Conservation (phyloP, 2,329 filamentous ascomycete species). For the Aureobasidium sp. region DNA sequence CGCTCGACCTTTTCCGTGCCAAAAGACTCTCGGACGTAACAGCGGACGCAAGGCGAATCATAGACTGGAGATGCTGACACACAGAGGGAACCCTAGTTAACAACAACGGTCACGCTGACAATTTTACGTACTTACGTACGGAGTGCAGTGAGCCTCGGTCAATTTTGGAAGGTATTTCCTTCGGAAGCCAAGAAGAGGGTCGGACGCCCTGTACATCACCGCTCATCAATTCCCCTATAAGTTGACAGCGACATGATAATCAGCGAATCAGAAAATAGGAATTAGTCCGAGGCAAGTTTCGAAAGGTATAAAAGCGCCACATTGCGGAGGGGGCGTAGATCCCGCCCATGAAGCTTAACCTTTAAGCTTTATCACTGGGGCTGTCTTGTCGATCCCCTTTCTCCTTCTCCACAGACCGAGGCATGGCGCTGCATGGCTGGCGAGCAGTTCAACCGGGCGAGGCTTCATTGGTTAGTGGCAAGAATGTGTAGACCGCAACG, state of each 20-base stretch:
- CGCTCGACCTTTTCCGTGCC: not conserved
- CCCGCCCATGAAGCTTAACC: not conserved
- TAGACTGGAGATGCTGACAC: not conserved
- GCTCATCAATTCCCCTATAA: not conserved
- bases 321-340: constrained; percentile 5
- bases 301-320: constrained; percentile 2
- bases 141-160: not conserved
- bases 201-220: not conserved
- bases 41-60: not conserved
- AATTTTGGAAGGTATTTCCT: not conserved
- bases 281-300: constrained; percentile 6
- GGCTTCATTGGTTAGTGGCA: not conserved
- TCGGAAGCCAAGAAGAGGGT: not conserved
- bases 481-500: not conserved
- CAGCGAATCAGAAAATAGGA: not conserved
- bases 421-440: constrained; percentile 7
- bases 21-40: not conserved
- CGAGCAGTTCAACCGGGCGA: not conserved
- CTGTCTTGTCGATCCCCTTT: not conserved
- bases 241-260: not conserved
- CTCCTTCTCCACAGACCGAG: constrained; percentile 2
- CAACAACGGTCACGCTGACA: constrained; percentile 3
- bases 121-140: constrained; percentile 9
- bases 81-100: not conserved
- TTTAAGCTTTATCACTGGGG: not conserved